Evolutionary conservation across 1,139 yeast species (phyloP).

Genomic region (Diutina pseudorugosa): DNA sequence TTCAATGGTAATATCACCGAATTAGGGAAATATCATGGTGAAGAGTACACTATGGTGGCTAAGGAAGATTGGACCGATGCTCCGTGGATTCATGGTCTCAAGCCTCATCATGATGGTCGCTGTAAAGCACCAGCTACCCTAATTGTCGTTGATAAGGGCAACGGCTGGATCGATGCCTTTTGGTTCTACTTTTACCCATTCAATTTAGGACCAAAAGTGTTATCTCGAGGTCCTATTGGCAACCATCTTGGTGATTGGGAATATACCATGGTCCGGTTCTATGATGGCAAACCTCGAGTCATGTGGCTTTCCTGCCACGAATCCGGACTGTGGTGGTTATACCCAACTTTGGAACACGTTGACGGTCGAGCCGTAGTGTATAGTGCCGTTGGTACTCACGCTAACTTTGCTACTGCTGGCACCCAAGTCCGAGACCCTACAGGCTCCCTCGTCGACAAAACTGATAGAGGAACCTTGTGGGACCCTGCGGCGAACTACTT

Average conservation of each 20-base stretch:
- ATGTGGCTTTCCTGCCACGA: background rate
- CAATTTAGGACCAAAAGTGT: background rate
- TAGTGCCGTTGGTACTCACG: slow-evolving; percentile 1
- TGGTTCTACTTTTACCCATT: slow-evolving; percentile 2
- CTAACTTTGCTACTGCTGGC: background rate
- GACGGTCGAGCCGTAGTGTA: background rate
- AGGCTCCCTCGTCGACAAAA: background rate
- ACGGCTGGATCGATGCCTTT: background rate
- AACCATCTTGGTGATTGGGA: slow-evolving; percentile 3
- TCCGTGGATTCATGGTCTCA: background rate
- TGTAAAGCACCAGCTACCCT: background rate
- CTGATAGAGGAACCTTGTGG: background rate
- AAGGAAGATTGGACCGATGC: background rate
- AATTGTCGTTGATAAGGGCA: background rate
- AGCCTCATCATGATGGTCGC: background rate
- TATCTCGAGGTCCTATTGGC: background rate
- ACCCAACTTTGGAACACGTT: background rate
- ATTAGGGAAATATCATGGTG: background rate
- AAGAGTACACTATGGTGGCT: background rate
- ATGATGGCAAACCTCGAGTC: background rate
- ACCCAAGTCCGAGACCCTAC: background rate
- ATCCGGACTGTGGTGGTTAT: background rate
- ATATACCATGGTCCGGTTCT: background rate
- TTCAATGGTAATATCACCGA: background rate
- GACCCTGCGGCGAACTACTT: background rate